phyloP scores from a whole-genome alignment of 2,329 filamentous ascomycete species.

The Talaromyces sp. region DNA sequence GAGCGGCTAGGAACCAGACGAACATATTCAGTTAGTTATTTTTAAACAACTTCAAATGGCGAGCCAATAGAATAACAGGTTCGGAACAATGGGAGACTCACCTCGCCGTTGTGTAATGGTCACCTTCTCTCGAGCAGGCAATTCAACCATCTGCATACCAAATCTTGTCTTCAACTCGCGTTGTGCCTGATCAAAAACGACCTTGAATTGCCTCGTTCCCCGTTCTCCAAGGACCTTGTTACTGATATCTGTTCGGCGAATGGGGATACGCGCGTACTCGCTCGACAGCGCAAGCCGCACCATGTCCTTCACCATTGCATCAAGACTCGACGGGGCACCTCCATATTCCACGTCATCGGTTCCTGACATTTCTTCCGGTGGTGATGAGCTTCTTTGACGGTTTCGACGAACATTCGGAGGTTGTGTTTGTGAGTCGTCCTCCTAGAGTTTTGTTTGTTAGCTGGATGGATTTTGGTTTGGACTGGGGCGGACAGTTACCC shows the following conservation, averaged over 20 bases:
- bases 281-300: conserved; percentile 64
- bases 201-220: conserved; percentile 70
- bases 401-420: background rate
- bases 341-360: conserved; percentile 16
- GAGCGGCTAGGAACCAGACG: conserved; percentile 51
- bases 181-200: conserved; percentile 78
- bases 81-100: conserved; percentile 35
- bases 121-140: conserved; percentile 78
- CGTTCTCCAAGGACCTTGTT: conserved; percentile 71
- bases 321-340: conserved; percentile 32
- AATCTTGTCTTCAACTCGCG: conserved; percentile 69
- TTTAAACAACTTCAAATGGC: no score
- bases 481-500: conserved; percentile 21
- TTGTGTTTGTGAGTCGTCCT: conserved; percentile 5
- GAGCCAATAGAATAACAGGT: no score
- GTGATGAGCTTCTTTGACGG: background rate
- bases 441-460: conserved; percentile 3
- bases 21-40: no score
- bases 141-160: conserved; percentile 89
- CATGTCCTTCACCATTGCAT: conserved; percentile 61
- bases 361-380: conserved; percentile 9
- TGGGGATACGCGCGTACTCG: conserved; percentile 61
- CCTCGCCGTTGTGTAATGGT: conserved; percentile 79
- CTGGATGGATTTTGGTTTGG: background rate
- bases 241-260: conserved; percentile 61